Percentiles rank a stretch among this genome's conserved stretches.
phyloP scores from a whole-genome alignment of 495 filamentous ascomycete genomes.

The Penicillium cosmopolitanum region DNA sequence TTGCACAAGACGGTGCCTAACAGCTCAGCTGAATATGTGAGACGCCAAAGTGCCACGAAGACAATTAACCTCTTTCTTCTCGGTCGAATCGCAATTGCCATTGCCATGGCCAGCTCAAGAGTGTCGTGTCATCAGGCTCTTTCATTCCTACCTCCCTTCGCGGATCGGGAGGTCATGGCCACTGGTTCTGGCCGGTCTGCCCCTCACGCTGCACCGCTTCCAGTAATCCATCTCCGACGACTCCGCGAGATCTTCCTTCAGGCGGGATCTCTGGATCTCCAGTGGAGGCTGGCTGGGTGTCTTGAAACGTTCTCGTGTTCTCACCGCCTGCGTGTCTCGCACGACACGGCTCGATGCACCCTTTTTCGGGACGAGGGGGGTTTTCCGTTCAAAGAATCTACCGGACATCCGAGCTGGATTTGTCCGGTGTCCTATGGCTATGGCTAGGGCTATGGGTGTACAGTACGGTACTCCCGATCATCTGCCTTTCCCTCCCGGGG shows the following conservation, averaged over 20 bases:
- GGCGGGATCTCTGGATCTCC: slow-evolving; percentile 2
- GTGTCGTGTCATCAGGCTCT: background rate
- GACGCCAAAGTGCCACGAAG: slow-evolving; percentile 7
- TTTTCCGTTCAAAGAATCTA: background rate
- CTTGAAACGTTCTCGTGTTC: slow-evolving; percentile 15
- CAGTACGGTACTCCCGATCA: background rate
- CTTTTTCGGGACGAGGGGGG: background rate
- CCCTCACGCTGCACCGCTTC: slow-evolving; percentile 22
- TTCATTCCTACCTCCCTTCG: background rate
- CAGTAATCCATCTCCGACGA: slow-evolving; percentile 19
- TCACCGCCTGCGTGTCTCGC: slow-evolving; percentile 20
- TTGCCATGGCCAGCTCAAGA: background rate
- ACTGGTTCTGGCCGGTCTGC: slow-evolving; percentile 2
- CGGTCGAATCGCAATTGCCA: background rate
- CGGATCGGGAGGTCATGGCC: background rate
- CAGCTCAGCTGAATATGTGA: slow-evolving; percentile 4
- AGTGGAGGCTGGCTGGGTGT: slow-evolving; percentile 7
- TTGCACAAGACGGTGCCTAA: slow-evolving; percentile 1
- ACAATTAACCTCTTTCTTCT: background rate
- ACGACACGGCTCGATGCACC: slow-evolving; percentile 9
- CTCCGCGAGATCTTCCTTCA: slow-evolving; percentile 5
- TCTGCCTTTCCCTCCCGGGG: background rate
- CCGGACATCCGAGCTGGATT: background rate
- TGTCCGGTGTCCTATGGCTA: too few relatives aligned
- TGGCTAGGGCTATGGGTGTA: too few relatives aligned